Conservation (phyloP, 495 filamentous ascomycete genomes). For the Penicillium pancosmium region DNA sequence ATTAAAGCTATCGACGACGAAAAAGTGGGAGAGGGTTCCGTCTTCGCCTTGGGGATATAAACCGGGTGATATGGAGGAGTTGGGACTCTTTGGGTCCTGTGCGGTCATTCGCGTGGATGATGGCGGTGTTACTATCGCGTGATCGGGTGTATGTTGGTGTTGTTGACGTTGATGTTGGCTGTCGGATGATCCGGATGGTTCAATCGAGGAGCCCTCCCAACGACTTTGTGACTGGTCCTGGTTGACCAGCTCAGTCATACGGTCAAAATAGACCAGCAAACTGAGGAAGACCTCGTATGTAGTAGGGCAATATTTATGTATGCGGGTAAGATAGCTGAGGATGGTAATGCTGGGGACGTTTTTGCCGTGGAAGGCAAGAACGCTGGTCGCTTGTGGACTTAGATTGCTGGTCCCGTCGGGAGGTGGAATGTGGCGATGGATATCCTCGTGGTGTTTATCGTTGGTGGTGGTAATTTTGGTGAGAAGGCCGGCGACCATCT, state of each 20-base stretch:
- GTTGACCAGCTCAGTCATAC: slow-evolving; percentile 97
- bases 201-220: slow-evolving; percentile 21
- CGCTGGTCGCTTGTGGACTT: slow-evolving; percentile 80
- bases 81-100: slow-evolving; percentile 36
- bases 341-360: slow-evolving; percentile 98
- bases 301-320: slow-evolving; percentile 98
- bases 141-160: slow-evolving; percentile 16
- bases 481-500: slow-evolving; percentile 98
- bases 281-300: slow-evolving; percentile 98
- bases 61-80: slow-evolving; percentile 37
- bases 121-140: slow-evolving; percentile 42
- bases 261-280: slow-evolving; percentile 95
- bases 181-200: slow-evolving; percentile 13
- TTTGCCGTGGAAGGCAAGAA: slow-evolving; percentile 98
- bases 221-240: slow-evolving; percentile 50
- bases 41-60: slow-evolving; percentile 50
- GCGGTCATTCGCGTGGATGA: slow-evolving; percentile 35
- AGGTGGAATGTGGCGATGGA: slow-evolving; percentile 71
- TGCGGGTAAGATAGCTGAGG: slow-evolving; percentile 90
- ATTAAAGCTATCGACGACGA: slow-evolving; percentile 99
- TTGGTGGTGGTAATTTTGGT: slow-evolving; percentile 99
- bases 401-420: slow-evolving; percentile 66
- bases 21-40: slow-evolving; percentile 74
- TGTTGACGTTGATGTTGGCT: slow-evolving; percentile 16
- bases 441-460: slow-evolving; percentile 84